phyloP scores from a whole-genome alignment of 192 early-diverging fungal species.

The Gonapodya sp. region DNA sequence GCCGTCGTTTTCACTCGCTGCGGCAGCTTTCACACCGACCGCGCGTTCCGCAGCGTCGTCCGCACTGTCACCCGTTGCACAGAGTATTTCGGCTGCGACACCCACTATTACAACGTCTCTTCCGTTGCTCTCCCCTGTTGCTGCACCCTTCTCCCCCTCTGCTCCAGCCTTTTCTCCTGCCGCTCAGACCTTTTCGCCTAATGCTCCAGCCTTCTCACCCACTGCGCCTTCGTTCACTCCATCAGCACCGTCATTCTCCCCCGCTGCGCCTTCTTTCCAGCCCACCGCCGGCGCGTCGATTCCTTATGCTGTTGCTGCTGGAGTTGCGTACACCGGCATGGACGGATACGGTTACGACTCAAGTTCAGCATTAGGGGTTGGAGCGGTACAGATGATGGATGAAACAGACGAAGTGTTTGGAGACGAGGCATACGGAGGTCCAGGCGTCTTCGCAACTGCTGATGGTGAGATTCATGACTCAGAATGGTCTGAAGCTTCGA shows the following conservation, averaged over 20 bases:
- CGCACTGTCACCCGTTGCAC: background rate
- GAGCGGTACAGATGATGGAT: no score
- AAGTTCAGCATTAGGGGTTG: background rate
- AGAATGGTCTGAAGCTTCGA: no score
- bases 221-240: background rate
- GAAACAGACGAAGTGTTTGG: no score
- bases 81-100: background rate
- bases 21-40: background rate
- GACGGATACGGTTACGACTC: background rate
- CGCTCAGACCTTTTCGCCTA: background rate
- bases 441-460: no score
- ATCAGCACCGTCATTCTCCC: background rate
- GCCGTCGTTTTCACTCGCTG: background rate
- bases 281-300: background rate
- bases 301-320: background rate
- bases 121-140: background rate
- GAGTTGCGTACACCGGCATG: background rate
- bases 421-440: no score
- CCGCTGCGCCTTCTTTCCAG: background rate
- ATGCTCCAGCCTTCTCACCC: background rate
- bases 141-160: background rate
- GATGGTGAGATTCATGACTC: no score
- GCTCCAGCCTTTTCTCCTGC: background rate
- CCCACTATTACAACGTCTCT: background rate
- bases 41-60: background rate